These are phyloP conservation scores for Cadophora sp. DNA, from an alignment of 2,329 filamentous ascomycete species.

Conservation along the genomic window DNA sequence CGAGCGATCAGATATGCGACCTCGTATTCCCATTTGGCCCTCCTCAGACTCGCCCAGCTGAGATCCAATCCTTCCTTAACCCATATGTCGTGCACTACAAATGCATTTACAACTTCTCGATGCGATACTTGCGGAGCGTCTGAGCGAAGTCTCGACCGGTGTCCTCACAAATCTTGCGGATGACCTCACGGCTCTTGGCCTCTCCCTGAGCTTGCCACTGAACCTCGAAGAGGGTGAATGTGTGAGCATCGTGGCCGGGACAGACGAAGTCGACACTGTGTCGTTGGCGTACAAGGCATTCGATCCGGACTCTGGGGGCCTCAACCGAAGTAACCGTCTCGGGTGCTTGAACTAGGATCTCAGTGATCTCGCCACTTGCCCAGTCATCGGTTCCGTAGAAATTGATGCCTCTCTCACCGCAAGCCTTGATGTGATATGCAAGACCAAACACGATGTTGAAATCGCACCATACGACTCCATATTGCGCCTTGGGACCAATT, in stretches of 20 bases:
- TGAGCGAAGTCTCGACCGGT: neutral
- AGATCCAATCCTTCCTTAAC: neutral
- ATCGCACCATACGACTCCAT: constrained; percentile 18
- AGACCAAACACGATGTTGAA: constrained; percentile 7
- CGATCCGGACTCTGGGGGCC: neutral
- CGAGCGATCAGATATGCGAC: neutral
- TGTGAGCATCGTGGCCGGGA: neutral
- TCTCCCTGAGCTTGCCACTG: constrained; percentile 13
- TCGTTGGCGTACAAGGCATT: constrained; percentile 7
- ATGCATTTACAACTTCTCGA: neutral
- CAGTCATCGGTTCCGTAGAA: neutral
- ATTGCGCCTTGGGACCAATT: neutral
- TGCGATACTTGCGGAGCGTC: neutral
- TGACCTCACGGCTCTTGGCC: neutral
- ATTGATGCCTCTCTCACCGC: neutral
- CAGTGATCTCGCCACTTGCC: neutral
- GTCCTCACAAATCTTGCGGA: neutral
- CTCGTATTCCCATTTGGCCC: neutral
- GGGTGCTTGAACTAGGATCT: constrained; percentile 2
- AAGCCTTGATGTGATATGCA: neutral
- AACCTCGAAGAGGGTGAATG: neutral
- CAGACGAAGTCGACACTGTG: neutral
- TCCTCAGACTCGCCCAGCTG: neutral
- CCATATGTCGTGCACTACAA: neutral
- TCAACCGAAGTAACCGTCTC: neutral